Conservation (phyloP, 352 stramenopile genomes). For the Globisporangium spiculum region DNA sequence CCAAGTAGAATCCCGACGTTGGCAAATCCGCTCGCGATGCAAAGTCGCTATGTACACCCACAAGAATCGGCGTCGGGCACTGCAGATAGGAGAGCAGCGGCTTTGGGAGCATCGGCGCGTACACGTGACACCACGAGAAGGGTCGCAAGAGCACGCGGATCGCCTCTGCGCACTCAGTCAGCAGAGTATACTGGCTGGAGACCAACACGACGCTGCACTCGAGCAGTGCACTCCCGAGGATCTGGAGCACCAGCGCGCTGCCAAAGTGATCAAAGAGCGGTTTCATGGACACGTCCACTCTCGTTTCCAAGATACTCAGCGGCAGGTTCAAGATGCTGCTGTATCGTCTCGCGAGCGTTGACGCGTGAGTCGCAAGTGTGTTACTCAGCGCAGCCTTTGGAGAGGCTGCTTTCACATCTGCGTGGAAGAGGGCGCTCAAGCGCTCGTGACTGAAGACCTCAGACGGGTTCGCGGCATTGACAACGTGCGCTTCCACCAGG, state of each 20-base stretch:
- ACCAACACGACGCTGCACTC: slow-evolving; percentile 88
- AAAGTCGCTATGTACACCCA: slow-evolving; percentile 78
- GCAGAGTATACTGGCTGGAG: slow-evolving; percentile 73
- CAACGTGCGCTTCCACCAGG: slow-evolving; percentile 58
- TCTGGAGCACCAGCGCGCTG: slow-evolving; percentile 60
- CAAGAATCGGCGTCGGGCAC: slow-evolving; percentile 88
- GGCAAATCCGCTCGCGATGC: slow-evolving; percentile 56
- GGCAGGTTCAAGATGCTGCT: slow-evolving; percentile 42
- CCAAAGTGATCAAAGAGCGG: slow-evolving; percentile 73
- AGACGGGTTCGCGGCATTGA: slow-evolving; percentile 23
- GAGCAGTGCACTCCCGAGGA: slow-evolving; percentile 79
- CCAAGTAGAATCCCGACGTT: slow-evolving; percentile 63
- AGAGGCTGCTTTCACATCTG: slow-evolving; percentile 14
- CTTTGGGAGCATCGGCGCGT: slow-evolving; percentile 83
- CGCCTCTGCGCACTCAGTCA: slow-evolving; percentile 80
- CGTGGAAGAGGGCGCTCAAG: slow-evolving; percentile 38
- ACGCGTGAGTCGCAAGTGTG: slow-evolving; percentile 28
- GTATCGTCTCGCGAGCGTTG: slow-evolving; percentile 30
- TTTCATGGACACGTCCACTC: slow-evolving; percentile 65
- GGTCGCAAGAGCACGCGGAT: slow-evolving; percentile 83
- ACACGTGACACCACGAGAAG: slow-evolving; percentile 90
- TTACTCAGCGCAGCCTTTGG: slow-evolving; percentile 23
- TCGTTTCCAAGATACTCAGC: slow-evolving; percentile 38
- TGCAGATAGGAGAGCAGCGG: slow-evolving; percentile 85
- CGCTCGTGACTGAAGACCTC: slow-evolving; percentile 50